These are phyloP conservation scores for Bullera alba DNA, from an alignment of 768 basidiomycete species.

Conservation along the genomic window DNA sequence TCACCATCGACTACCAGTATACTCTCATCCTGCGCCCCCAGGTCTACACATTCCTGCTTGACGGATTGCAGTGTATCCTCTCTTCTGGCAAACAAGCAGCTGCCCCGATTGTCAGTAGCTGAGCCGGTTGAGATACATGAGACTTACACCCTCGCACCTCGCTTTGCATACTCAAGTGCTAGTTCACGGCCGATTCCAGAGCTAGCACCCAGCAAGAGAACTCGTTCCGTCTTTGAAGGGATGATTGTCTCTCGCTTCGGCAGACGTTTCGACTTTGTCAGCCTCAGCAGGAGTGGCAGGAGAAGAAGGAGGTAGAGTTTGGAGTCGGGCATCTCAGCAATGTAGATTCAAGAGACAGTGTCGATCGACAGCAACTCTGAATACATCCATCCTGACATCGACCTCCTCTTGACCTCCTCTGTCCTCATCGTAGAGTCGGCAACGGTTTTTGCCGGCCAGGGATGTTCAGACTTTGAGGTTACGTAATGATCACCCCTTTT, in stretches of 20 bases:
- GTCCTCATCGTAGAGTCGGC: too few relatives aligned
- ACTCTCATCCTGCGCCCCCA: slow-evolving; percentile 10
- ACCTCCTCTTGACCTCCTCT: too few relatives aligned
- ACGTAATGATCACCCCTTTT: too few relatives aligned
- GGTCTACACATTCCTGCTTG: slow-evolving; percentile 49
- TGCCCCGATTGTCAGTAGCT: slow-evolving; percentile 51
- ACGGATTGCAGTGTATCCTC: slow-evolving; percentile 56
- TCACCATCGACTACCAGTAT: slow-evolving; percentile 59
- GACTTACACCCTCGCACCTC: slow-evolving; percentile 56
- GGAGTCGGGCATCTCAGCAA: too few relatives aligned
- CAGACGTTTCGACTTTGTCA: slow-evolving; percentile 2
- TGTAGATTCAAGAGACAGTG: too few relatives aligned
- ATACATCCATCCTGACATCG: too few relatives aligned
- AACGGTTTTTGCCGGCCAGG: too few relatives aligned
- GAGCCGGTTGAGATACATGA: neutral
- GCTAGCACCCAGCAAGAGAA: slow-evolving; percentile 74
- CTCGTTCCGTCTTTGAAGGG: slow-evolving; percentile 55
- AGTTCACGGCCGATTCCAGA: slow-evolving; percentile 72
- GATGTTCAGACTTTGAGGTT: too few relatives aligned
- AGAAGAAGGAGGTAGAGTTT: neutral
- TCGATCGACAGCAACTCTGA: too few relatives aligned
- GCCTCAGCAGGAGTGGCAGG: neutral
- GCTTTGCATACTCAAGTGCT: slow-evolving; percentile 61
- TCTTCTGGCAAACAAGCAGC: slow-evolving; percentile 67
- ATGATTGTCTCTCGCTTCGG: slow-evolving; percentile 27